phyloP scores from a whole-genome alignment of 176 grass and related monocot species.

The Saccharum spontaneum region DNA sequence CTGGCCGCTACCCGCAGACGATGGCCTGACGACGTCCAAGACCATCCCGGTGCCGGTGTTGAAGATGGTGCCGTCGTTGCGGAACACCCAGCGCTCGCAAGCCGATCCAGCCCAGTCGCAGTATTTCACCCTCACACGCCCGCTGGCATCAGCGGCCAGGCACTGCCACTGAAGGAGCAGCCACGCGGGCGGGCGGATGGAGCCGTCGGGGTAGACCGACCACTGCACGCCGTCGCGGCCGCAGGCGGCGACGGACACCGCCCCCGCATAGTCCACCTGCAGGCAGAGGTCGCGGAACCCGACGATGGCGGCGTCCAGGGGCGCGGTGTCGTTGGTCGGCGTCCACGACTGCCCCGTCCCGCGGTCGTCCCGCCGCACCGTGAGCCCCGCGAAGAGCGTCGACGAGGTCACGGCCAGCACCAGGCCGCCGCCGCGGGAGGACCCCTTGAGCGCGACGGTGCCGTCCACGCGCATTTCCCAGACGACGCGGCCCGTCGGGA shows the following conservation, averaged over 20 bases:
- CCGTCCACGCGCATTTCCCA: background rate
- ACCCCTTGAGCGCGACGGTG: background rate
- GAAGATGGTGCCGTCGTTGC: background rate
- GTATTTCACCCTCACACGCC: background rate
- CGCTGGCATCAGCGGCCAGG: background rate
- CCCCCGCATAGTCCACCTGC: background rate
- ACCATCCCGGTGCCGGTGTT: background rate
- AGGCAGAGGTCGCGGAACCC: background rate
- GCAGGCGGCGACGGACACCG: background rate
- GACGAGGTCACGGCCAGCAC: background rate
- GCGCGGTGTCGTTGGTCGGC: background rate
- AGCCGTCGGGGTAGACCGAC: background rate
- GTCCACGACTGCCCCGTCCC: conserved; percentile 1
- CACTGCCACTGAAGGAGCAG: background rate
- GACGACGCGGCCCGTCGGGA: background rate
- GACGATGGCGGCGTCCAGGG: background rate
- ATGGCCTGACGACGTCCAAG: background rate
- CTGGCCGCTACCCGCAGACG: background rate
- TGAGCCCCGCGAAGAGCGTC: background rate
- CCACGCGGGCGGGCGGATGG: background rate
- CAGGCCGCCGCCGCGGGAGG: background rate
- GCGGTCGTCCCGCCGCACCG: background rate
- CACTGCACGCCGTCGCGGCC: background rate
- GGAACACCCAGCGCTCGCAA: background rate
- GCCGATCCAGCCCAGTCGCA: background rate